phyloP scores from a whole-genome alignment of 1,284 basidiomycete genomes.

The Ganoderma lingzhi region DNA sequence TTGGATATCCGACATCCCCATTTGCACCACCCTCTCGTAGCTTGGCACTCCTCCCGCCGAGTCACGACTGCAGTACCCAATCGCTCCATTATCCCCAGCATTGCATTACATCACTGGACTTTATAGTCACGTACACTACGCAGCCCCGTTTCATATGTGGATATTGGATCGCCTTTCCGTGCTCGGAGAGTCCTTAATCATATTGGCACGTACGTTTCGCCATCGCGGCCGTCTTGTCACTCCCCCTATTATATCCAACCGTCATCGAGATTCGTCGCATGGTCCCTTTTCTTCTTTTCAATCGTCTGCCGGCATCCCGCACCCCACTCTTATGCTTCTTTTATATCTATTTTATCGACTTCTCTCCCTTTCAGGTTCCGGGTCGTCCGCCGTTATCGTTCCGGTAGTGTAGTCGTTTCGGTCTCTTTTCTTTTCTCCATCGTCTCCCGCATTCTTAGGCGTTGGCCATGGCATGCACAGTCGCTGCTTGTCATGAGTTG shows the following conservation, averaged over 20 bases:
- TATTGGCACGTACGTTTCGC: neutral
- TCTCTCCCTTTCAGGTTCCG: neutral
- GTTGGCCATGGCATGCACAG: neutral
- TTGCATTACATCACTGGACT: conserved; percentile 4
- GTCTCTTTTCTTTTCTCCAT: neutral
- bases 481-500: neutral
- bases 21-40: neutral
- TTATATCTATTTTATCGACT: conserved; percentile 12
- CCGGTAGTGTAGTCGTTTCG: neutral
- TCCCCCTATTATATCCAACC: neutral
- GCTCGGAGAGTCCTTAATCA: conserved; percentile 1
- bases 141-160: neutral
- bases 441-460: neutral
- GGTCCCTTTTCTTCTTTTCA: neutral
- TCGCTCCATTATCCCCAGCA: neutral
- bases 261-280: neutral
- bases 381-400: neutral
- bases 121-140: conserved; percentile 1
- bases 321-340: neutral
- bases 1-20: neutral
- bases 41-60: neutral
- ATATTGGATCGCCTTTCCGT: conserved; percentile 9
- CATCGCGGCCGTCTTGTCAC: neutral
- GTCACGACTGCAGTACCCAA: neutral
- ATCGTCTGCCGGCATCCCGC: neutral